Conservation (phyloP, 2,329 filamentous ascomycete species). For the Didymella sp. region DNA sequence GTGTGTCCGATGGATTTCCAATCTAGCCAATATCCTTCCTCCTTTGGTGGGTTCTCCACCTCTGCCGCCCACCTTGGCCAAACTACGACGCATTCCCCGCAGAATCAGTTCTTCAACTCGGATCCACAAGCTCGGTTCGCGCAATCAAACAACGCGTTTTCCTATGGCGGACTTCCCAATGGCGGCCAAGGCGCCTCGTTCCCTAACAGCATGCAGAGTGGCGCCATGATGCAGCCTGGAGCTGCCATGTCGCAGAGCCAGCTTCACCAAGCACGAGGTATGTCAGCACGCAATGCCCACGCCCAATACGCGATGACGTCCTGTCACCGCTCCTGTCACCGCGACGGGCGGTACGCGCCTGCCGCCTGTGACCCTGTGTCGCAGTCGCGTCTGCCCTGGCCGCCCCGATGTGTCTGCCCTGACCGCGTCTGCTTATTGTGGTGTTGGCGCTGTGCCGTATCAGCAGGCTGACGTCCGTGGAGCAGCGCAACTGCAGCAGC, state of each 20-base stretch:
- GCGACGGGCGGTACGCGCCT: slow-evolving; percentile 23
- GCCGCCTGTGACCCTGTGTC: slow-evolving; percentile 21
- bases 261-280: slow-evolving; percentile 50
- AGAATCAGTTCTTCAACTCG: slow-evolving; percentile 39
- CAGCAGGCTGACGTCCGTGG: slow-evolving; percentile 23
- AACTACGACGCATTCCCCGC: slow-evolving; percentile 40
- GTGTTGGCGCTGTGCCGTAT: neutral
- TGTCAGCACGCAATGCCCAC: slow-evolving; percentile 25
- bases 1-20: slow-evolving; percentile 49
- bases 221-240: slow-evolving; percentile 48
- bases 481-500: slow-evolving; percentile 41
- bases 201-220: slow-evolving; percentile 34
- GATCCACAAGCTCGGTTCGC: slow-evolving; percentile 47
- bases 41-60: slow-evolving; percentile 42
- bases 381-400: slow-evolving; percentile 10
- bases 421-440: neutral
- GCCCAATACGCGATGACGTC: slow-evolving; percentile 27
- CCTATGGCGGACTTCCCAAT: slow-evolving; percentile 40
- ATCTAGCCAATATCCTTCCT: slow-evolving; percentile 38
- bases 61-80: slow-evolving; percentile 36
- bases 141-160: slow-evolving; percentile 42
- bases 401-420: neutral
- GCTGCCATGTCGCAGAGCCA: slow-evolving; percentile 43
- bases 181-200: slow-evolving; percentile 45
- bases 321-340: slow-evolving; percentile 23